Conservation (phyloP, 169 alveolate species). For the Plasmodium adleri region DNA sequence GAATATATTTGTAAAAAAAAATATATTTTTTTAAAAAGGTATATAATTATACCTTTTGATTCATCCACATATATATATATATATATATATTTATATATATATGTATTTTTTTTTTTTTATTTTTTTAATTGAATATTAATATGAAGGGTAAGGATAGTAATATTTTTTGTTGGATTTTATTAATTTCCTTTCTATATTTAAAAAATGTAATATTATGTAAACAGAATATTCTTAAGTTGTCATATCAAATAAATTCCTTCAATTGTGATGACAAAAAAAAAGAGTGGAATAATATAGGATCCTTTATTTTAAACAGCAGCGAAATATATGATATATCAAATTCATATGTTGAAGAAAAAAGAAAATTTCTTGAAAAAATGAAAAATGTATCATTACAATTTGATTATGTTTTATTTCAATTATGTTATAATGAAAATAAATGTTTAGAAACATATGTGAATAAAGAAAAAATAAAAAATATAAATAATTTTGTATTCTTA, state of each 20-base stretch:
- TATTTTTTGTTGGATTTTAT: no score
- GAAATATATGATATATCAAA: slow-evolving; percentile 46
- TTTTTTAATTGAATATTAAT: no score
- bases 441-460: slow-evolving; percentile 60
- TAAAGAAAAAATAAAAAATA: slow-evolving; percentile 22
- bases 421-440: slow-evolving; percentile 23
- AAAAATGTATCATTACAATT: neutral
- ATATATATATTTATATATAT: no score
- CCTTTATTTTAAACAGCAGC: slow-evolving; percentile 25
- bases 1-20: no score
- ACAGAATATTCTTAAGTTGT: slow-evolving; percentile 18
- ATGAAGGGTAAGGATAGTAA: no score
- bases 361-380: slow-evolving; percentile 30
- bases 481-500: slow-evolving; percentile 21
- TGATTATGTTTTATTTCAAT: slow-evolving; percentile 54
- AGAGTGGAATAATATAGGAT: slow-evolving; percentile 38
- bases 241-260: slow-evolving; percentile 41
- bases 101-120: no score
- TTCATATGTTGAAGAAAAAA: slow-evolving; percentile 36
- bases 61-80: no score
- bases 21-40: no score
- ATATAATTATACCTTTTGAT: no score
- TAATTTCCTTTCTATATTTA: neutral
- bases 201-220: neutral
- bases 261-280: neutral